A percentile compares a stretch with the other conserved stretches of the same genome.
Conservation (phyloP, 1,139 yeast genomes). For the Pneumocystis sp. region DNA sequence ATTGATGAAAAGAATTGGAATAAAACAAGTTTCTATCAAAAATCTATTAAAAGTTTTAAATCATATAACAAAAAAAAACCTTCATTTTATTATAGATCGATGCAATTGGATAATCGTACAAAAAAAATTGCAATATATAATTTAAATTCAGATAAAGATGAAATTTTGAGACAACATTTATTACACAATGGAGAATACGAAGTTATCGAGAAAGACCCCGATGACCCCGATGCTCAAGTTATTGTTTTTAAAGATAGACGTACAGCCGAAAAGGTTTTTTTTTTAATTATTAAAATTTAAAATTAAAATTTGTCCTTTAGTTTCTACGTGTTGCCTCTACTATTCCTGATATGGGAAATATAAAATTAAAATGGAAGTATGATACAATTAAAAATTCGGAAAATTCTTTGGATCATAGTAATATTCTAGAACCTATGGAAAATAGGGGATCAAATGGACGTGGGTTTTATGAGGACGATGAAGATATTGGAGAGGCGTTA, state of each 20-base stretch:
- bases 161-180: slow-evolving; percentile 17
- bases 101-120: slow-evolving; percentile 29
- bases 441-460: background rate
- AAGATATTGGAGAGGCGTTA: background rate
- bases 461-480: background rate
- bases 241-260: slow-evolving; percentile 29
- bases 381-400: background rate
- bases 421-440: background rate
- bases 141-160: slow-evolving; percentile 22
- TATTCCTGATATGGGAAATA: background rate
- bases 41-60: background rate
- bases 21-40: background rate
- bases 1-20: background rate
- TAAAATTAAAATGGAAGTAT: background rate
- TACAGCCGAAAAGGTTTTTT: slow-evolving; percentile 28
- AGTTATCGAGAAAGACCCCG: slow-evolving; percentile 12
- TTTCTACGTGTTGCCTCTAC: background rate
- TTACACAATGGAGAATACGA: slow-evolving; percentile 17
- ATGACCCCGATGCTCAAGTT: slow-evolving; percentile 17
- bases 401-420: background rate
- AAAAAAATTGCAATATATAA: slow-evolving; percentile 24
- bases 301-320: background rate
- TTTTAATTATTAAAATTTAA: background rate
- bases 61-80: background rate
- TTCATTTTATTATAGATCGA: slow-evolving; percentile 3